Conservation (phyloP, 345 rosid genomes). For the Bruguiera sexangula region DNA sequence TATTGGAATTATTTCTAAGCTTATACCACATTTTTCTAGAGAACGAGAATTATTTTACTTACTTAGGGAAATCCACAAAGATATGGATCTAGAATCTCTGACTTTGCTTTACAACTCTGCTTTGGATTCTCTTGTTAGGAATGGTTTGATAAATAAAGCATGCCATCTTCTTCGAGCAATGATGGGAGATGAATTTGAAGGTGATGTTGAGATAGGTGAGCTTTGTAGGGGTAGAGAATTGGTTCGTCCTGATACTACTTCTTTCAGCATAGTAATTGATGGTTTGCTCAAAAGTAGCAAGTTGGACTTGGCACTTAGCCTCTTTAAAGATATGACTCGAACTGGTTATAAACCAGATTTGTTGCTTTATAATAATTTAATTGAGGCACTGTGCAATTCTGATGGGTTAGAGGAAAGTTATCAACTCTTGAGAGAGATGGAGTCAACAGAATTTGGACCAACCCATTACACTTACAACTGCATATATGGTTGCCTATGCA, state of each 20-base stretch:
- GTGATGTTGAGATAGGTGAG: constrained; percentile 26
- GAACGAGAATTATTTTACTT: constrained; percentile 43
- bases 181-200: constrained; percentile 31
- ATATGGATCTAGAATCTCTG: constrained; percentile 41
- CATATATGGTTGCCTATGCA: constrained; percentile 69
- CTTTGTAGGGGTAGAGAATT: constrained; percentile 35
- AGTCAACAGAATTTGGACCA: constrained; percentile 52
- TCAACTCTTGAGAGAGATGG: constrained; percentile 58
- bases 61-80: constrained; percentile 36
- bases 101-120: constrained; percentile 49
- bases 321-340: constrained; percentile 50
- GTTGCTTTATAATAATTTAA: constrained; percentile 49
- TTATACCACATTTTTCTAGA: constrained; percentile 51
- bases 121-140: constrained; percentile 37
- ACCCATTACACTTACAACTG: constrained; percentile 62
- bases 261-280: constrained; percentile 50
- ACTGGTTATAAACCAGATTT: constrained; percentile 41
- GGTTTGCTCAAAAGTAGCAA: constrained; percentile 44
- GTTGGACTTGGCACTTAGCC: constrained; percentile 56
- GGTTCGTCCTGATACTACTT: constrained; percentile 36
- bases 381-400: constrained; percentile 60
- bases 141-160: constrained; percentile 49
- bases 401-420: constrained; percentile 62
- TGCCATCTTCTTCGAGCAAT: constrained; percentile 41
- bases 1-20: constrained; percentile 48